Base-by-base conservation (phyloP, 176 grass and related monocot genomes). In the Themeda triandra region DNA sequence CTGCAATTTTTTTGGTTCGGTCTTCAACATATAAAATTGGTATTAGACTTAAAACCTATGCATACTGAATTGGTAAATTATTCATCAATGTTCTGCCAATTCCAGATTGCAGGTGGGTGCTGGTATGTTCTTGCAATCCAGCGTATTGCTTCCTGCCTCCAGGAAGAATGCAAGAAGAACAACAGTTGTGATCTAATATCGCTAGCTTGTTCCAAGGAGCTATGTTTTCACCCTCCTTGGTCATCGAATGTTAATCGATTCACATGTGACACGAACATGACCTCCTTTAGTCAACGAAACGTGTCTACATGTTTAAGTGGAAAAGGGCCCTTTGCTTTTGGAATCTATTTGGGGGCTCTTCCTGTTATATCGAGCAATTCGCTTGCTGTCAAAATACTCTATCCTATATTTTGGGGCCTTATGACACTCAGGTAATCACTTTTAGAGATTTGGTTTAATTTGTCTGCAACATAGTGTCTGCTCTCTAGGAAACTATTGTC, bases 41-140 rank as follows among this genome's bases (percentile, higher is more conserved):
- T 77, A 46, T 19, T 41, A 73, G 56, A 64, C 17, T 78, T 35
- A 62, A 13, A 5, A 27, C 1, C 7, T 25, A 67, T 58, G 21
- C 27, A 13, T 69, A 33, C 21, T 80, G 37, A 23, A 68, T 76
- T 2, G 5, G 8, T 39, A 73, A 23, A 19, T 31, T 31, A 1
- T 23, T 79, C 4, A 83, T 62, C 7, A 68, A 5, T 3, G 1
- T 29, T 79, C 11, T 85, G 40, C 4, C 19, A 76, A 66, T 76
- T 82, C 78, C 91, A 98, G 96, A 94, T 98, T 56, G 89, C 93
- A 44, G 96, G 96, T 81, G 91, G 93, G 0, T 95, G 96, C 72
- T 98, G 96, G 96, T 98, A 98, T 46, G 90, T 98, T 90, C 93
- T 98, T 81, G 93, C 96, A 31, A 98, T 98, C 64, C 96, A 98